Evolutionary conservation across 345 rosid species (phyloP), one percentile per base, ranked within the genome.

Genomic region (Gossypium raimondii): DNA sequence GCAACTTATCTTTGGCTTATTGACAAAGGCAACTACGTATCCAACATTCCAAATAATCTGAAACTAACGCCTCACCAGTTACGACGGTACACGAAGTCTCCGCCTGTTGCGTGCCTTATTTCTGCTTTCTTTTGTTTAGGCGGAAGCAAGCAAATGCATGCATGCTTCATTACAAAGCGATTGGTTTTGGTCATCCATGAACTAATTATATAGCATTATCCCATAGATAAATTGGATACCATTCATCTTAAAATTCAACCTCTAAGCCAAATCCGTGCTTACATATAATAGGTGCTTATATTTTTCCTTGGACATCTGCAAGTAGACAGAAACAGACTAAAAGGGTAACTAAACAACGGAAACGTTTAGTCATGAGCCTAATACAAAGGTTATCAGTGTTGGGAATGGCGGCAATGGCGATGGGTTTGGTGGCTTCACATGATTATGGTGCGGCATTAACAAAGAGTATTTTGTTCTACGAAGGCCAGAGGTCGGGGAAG

Each of bases 401-500:
- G 3, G 64, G 51, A 34, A 45, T n/a, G 59, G 24, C 17, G 2
- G 47, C 24, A 8, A 18, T 66, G 17, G 53, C 16, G 25, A 67
- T 68, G 79, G 70, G 13, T 25, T 57, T 44, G 78, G 56, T 14
- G 20, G 79, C 78, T 29, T 41, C 85, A 11, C 86, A 82, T 20
- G 84, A 90, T 67, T 90, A 90, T 76, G 85, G 77, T 11, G 88
- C 83, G 16, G 96, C 96, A 9, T 84, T 90, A 47, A 75, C 84
- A 16, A 90, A 83, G 70, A 81, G 89, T 27, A 84, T 91, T 76
- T 81, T 87, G 77, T 91, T 91, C 75, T 91, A 86, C 70, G 92
- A 90, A 80, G 93, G 96, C 29, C 93, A 90, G 64, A 79, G 93
- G 64, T 90, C 93, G 0, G 93, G 93, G 8, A 82, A 77, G 63